Evolutionary conservation across 1,139 yeast genomes (phyloP), one percentile per base, ranked within the genome.

Genomic region (Candida buenavistaensis): DNA sequence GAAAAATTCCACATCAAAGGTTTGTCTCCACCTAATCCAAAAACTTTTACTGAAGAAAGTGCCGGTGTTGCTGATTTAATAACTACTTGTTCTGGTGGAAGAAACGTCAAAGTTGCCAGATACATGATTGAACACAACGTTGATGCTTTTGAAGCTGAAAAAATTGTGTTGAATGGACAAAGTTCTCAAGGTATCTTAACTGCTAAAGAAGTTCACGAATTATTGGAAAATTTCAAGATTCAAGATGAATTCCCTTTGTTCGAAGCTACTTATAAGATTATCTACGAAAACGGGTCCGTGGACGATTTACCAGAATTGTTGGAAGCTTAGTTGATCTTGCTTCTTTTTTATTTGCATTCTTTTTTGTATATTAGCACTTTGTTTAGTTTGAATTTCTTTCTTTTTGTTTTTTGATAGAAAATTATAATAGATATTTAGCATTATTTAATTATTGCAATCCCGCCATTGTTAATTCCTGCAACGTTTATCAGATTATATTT

Each of bases 21-120:
- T 46, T 77, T 77, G 56, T 80, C 82, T 73, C 84, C 92, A 23
- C 81, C 87, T 43, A 68, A 78, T 50, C 75, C 85, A 32, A 71
- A 78, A 44, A 89, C 97, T 25, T 88, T 88, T 63, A 85, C 95
- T 43, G 86, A 81, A 58, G 97, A 90, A 66, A 75, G 86, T 47
- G 95, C 96, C 14, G 97, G 97, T 65, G 96, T 90, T 28, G 97
- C 97, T 24, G 97, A 90, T 64, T 75, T 90, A 56, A 89, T 90
- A 64, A 90, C 97, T 38, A 88, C 97, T 21, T 90, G 97, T 65
- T 80, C 95, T 13, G 96, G 96, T 51, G 97, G 97, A 53, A 78
- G 97, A 68, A 90, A 90, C 66, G 94, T 85, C 54, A 80, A 82
- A 59, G 94, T 90, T 44, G 97, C 94, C 40, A 78, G 74, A 50